Base-by-base conservation (phyloP, 208 protist genomes). In the Blechomonas ayalai region DNA sequence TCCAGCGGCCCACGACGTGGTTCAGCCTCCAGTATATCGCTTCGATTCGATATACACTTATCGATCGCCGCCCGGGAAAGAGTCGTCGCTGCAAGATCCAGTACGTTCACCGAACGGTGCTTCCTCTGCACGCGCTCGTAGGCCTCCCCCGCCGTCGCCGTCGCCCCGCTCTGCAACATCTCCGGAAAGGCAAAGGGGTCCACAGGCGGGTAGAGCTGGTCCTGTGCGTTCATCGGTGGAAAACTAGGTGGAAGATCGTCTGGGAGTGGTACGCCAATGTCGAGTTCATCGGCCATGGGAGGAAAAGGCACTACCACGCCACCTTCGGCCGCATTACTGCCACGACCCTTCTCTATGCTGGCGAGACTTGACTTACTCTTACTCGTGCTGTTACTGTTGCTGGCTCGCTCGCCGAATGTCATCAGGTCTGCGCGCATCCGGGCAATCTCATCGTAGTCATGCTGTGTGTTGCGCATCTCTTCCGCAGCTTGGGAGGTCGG, bases 291-390 rank as follows among this genome's bases (percentile, higher is more conserved):
- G 10, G 48, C 63, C 13, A 79, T 43, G 12, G 35, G 40, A 1
- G 73, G 67, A 55, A 82, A 76, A 15, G 68, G 55, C 24, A 76
- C 38, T 24, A 51, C 25, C 10, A 28, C 59, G n/a, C 34, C 53
- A 7, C 28, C 71, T 0, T 35, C 52, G 26, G 29, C 52, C 28
- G 41, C 47, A 0, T 40, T 43, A 52, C 83, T 92, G 40, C 71
- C 76, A 72, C 84, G 79, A 31, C 61, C 80, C 49, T 90, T 86
- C 55, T 92, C 84, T 55, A 90, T 75, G 55, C 80, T 90, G 28
- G 80, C 71, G 9, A 83, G 61, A 45, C 80, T 90, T 5, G 67
- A 80, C 48, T 86, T 90, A 60, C 71, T 92, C 38, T 72, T 83
- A 53, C 71, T 92, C 25, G 51, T 52, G 37, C 58, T 67, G 26